These are phyloP conservation scores for Seminavis robusta DNA, from an alignment of 108 stramenopile species.

Conservation along the genomic window DNA sequence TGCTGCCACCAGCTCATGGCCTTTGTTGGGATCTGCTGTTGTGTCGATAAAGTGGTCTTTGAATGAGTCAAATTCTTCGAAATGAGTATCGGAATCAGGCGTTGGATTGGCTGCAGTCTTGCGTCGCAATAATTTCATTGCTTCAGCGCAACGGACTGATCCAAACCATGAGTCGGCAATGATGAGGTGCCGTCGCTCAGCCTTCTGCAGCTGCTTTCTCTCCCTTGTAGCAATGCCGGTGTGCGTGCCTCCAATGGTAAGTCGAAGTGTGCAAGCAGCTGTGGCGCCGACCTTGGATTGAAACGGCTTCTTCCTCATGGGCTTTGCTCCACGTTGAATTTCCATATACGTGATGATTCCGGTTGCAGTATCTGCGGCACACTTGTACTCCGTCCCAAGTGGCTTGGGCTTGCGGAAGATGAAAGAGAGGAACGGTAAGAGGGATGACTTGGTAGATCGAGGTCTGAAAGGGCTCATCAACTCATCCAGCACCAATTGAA, in stretches of 20 bases:
- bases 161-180: no score
- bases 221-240: no score
- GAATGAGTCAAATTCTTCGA: no score
- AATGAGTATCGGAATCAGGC: no score
- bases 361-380: background rate
- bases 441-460: constrained; percentile 4
- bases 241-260: background rate
- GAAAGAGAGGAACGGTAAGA: constrained; percentile 5
- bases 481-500: background rate
- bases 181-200: no score
- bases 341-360: background rate
- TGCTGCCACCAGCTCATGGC: no score
- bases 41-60: no score
- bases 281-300: background rate
- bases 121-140: no score
- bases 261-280: background rate
- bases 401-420: constrained; percentile 8
- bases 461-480: constrained; percentile 4
- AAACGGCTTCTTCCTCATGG: background rate
- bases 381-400: constrained; percentile 16
- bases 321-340: background rate
- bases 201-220: no score
- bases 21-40: no score
- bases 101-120: no score
- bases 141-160: no score